These are phyloP conservation scores for Trichoderma afroharzianum DNA, from an alignment of 2,329 filamentous ascomycete species.

Conservation along the genomic window DNA sequence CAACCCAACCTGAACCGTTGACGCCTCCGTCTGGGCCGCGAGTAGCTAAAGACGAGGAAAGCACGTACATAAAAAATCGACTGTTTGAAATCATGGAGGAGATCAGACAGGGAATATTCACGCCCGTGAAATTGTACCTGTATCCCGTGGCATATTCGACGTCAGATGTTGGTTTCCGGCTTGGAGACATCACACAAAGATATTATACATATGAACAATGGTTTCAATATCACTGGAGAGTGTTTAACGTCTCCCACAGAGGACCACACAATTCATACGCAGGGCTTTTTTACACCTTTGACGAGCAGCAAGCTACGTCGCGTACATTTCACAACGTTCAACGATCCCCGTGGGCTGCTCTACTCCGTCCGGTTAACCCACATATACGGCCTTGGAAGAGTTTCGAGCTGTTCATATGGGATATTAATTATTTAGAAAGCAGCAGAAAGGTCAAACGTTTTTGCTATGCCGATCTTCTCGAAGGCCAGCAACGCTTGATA, in stretches of 20 bases:
- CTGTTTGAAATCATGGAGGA: neutral
- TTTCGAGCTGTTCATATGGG: conserved; percentile 55
- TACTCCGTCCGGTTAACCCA: conserved; percentile 44
- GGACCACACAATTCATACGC: conserved; percentile 25
- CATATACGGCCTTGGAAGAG: conserved; percentile 29
- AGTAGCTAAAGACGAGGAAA: neutral
- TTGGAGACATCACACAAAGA: conserved; percentile 20
- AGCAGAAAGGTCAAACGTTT: conserved; percentile 21
- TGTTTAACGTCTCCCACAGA: neutral
- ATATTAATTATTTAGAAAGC: conserved; percentile 33
- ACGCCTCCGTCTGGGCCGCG: neutral
- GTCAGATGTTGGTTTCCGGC: conserved; percentile 25
- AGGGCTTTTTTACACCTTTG: conserved; percentile 50
- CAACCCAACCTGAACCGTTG: neutral
- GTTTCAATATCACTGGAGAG: conserved; percentile 22
- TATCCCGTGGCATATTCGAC: conserved; percentile 41
- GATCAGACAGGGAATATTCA: conserved; percentile 7
- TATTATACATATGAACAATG: conserved; percentile 26
- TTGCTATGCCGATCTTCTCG: conserved; percentile 37
- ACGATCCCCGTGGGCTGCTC: conserved; percentile 50
- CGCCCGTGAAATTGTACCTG: conserved; percentile 32
- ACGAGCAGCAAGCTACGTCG: conserved; percentile 34
- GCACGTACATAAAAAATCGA: neutral
- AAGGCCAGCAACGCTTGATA: conserved; percentile 46
- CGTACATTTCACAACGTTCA: conserved; percentile 19